Evolutionary conservation across 306 rosid species (phyloP).

Genomic region (Pachyrhizus erosus): DNA sequence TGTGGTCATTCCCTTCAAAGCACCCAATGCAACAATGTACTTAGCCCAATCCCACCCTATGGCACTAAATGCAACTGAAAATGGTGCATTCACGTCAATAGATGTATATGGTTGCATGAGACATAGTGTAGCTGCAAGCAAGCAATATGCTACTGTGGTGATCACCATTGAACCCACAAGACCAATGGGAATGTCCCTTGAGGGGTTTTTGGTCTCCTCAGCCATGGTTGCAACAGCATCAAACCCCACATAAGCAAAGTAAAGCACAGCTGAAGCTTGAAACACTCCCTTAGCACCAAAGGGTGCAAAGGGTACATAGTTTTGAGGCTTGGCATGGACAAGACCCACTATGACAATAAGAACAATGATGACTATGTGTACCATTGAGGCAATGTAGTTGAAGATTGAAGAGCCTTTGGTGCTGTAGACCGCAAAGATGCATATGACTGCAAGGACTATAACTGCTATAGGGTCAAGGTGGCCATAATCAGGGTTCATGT

Average conservation of each 20-base stretch:
- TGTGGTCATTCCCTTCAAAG: constrained; percentile 78
- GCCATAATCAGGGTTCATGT: not conserved
- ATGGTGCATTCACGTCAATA: constrained; percentile 56
- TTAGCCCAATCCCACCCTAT: constrained; percentile 79
- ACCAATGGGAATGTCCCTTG: constrained; percentile 9
- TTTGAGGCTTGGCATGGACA: constrained; percentile 54
- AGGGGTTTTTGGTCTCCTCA: not conserved
- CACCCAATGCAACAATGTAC: constrained; percentile 71
- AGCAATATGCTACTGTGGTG: constrained; percentile 49
- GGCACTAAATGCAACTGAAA: constrained; percentile 58
- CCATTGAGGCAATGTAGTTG: constrained; percentile 69
- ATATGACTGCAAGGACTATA: not conserved
- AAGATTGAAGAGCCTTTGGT: constrained; percentile 75
- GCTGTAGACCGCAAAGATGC: constrained; percentile 54
- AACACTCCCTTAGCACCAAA: constrained; percentile 48
- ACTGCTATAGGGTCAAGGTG: constrained; percentile 6
- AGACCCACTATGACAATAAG: constrained; percentile 72
- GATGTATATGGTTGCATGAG: constrained; percentile 50
- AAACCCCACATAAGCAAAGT: constrained; percentile 8
- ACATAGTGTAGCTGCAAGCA: constrained; percentile 67
- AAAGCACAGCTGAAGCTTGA: not conserved
- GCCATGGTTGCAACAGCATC: constrained; percentile 11
- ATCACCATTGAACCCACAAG: constrained; percentile 58
- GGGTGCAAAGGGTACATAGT: constrained; percentile 52
- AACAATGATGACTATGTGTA: constrained; percentile 55